Evolutionary conservation across 2,329 filamentous ascomycete species (phyloP).

Genomic region (Fusarium zealandicum): DNA sequence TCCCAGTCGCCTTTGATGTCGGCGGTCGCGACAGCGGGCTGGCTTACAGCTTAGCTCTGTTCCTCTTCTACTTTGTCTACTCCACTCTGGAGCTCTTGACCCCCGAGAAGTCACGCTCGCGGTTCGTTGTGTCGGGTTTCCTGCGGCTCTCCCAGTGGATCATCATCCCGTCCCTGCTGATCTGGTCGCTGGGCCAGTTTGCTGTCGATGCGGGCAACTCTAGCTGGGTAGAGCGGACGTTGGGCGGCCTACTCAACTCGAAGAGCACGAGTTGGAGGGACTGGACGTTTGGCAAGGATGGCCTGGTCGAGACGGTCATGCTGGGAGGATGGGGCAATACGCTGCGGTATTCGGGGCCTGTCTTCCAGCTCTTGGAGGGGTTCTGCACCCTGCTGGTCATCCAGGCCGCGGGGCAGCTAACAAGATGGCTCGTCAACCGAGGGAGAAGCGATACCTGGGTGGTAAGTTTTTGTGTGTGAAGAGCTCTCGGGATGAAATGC

Average conservation of each 20-base stretch:
- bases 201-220: constrained; percentile 82
- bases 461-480: constrained; percentile 63
- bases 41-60: constrained; percentile 89
- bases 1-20: constrained; percentile 97
- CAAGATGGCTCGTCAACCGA: constrained; percentile 91
- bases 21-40: constrained; percentile 93
- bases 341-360: constrained; percentile 86
- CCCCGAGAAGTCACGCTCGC: constrained; percentile 77
- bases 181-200: constrained; percentile 96
- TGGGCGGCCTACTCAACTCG: constrained; percentile 69
- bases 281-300: constrained; percentile 88
- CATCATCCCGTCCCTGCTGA: constrained; percentile 83
- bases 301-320: constrained; percentile 79
- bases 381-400: constrained; percentile 97
- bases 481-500: constrained; percentile 21
- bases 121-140: constrained; percentile 72
- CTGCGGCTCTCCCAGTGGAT: constrained; percentile 85
- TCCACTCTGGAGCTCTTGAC: constrained; percentile 82
- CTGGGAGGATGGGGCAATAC: constrained; percentile 90
- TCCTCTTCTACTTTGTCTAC: constrained; percentile 89
- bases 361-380: constrained; percentile 93
- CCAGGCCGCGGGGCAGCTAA: constrained; percentile 92
- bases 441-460: constrained; percentile 96
- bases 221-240: constrained; percentile 83
- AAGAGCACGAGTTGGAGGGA: constrained; percentile 74